Percentiles rank a stretch among this genome's conserved stretches.
Conservation (phyloP, 306 rosid species). For the Vigna radiata region DNA sequence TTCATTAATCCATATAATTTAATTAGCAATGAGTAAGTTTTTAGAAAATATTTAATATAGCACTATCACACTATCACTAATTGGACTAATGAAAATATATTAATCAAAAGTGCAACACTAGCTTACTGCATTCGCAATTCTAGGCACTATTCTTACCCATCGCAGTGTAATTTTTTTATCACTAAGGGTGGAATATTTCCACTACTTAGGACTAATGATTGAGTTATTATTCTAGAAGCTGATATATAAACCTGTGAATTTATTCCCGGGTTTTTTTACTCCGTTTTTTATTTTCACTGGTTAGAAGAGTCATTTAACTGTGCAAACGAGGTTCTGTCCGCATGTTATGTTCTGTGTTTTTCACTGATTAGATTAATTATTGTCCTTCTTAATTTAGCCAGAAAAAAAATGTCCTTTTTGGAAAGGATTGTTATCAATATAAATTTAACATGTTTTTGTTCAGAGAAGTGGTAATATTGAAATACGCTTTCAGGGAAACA, state of each 20-base stretch:
- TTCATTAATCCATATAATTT: not conserved
- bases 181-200: not conserved
- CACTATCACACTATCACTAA: not conserved
- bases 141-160: not conserved
- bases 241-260: not conserved
- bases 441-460: not conserved
- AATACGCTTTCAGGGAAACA: slow-evolving; percentile 24
- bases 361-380: slow-evolving; percentile 15
- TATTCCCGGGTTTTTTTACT: not conserved
- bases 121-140: slow-evolving; percentile 1
- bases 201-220: not conserved
- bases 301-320: not conserved
- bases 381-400: slow-evolving; percentile 21
- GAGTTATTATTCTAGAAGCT: not conserved
- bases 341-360: slow-evolving; percentile 8
- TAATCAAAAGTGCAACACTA: slow-evolving; percentile 1
- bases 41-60: slow-evolving; percentile 1
- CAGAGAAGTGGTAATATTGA: not conserved
- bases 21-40: not conserved
- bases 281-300: not conserved
- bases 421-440: not conserved
- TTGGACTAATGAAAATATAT: not conserved
- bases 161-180: not conserved
- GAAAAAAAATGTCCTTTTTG: not conserved
- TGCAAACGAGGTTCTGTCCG: slow-evolving; percentile 8